phyloP scores from a whole-genome alignment of 2,329 filamentous ascomycete species.

The Ceratocystis smalleyi region DNA sequence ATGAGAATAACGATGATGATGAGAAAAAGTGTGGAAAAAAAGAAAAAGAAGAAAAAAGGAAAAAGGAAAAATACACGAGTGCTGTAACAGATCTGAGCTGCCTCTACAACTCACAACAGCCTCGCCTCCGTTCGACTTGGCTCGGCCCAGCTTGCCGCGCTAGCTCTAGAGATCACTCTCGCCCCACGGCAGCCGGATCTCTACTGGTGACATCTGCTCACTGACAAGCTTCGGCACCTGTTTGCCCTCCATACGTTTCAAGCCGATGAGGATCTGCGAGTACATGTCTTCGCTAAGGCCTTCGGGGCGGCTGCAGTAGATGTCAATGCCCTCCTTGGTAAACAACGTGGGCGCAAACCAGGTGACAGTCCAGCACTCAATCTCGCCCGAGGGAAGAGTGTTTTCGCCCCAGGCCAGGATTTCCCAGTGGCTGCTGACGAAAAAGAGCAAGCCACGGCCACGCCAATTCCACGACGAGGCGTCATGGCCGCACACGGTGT shows the following conservation, averaged over 20 bases:
- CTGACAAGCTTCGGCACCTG: conserved; percentile 37
- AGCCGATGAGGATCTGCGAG: conserved; percentile 36
- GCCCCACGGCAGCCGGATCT: conserved; percentile 37
- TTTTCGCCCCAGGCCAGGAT: conserved; percentile 57
- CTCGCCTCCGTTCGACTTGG: too few species aligned
- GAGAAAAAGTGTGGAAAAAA: neutral
- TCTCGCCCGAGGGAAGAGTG: conserved; percentile 25
- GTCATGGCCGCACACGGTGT: conserved; percentile 30
- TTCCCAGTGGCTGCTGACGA: conserved; percentile 67
- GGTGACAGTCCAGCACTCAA: conserved; percentile 59
- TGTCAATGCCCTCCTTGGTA: conserved; percentile 65
- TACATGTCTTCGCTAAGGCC: conserved; percentile 45
- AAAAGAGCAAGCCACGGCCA: conserved; percentile 57
- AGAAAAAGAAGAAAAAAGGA: neutral
- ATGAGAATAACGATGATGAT: neutral
- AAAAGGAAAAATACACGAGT: neutral
- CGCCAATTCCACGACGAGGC: conserved; percentile 54
- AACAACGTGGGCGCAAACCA: conserved; percentile 76
- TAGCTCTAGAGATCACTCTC: conserved; percentile 19
- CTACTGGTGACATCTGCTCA: conserved; percentile 35
- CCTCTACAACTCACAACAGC: neutral
- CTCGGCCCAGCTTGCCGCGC: neutral
- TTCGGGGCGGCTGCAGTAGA: conserved; percentile 51
- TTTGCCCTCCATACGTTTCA: conserved; percentile 34
- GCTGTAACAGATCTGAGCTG: neutral